Evolutionary conservation across 202 grass and related monocot genomes (phyloP).

Genomic region (Eragrostis tef): DNA sequence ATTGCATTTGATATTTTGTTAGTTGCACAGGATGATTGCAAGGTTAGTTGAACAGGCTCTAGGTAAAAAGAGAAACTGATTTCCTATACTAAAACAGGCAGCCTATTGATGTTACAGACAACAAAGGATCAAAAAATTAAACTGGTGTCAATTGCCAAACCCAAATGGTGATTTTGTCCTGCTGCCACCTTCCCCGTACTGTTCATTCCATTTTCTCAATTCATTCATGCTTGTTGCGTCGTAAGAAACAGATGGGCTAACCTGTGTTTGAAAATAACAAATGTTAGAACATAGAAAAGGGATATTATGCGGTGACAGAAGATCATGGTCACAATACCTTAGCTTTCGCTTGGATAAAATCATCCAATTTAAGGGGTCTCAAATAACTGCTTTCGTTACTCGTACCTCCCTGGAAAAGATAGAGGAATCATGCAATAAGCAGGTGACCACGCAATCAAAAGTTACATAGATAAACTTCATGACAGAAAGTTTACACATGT

Average conservation of each 20-base stretch:
- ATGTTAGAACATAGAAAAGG: conserved; percentile 14
- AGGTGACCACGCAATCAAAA: neutral
- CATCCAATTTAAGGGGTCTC: conserved; percentile 72
- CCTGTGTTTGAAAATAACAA: conserved; percentile 50
- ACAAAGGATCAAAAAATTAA: conserved; percentile 15
- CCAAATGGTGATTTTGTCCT: conserved; percentile 77
- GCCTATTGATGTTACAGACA: conserved; percentile 49
- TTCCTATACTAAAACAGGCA: conserved; percentile 32
- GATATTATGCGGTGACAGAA: neutral
- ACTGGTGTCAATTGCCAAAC: conserved; percentile 67
- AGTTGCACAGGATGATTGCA: conserved; percentile 41
- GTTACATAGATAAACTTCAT: neutral
- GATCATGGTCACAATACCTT: conserved; percentile 61
- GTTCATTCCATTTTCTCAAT: conserved; percentile 96
- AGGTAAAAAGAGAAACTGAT: conserved; percentile 18
- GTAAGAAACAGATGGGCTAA: conserved; percentile 83
- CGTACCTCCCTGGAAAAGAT: conserved; percentile 62
- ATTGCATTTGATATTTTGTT: conserved; percentile 32
- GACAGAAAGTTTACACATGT: neutral
- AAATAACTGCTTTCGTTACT: conserved; percentile 46
- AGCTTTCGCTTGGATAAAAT: conserved; percentile 92
- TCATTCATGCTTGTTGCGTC: conserved; percentile 90
- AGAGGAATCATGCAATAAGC: conserved; percentile 28
- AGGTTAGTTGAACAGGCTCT: conserved; percentile 45
- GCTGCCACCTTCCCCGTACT: conserved; percentile 93